A percentile compares a stretch with the other conserved stretches of the same genome.
Evolutionary conservation across 2,329 filamentous ascomycete genomes (phyloP).

Genomic region (Microcyclospora tardicrescens): DNA sequence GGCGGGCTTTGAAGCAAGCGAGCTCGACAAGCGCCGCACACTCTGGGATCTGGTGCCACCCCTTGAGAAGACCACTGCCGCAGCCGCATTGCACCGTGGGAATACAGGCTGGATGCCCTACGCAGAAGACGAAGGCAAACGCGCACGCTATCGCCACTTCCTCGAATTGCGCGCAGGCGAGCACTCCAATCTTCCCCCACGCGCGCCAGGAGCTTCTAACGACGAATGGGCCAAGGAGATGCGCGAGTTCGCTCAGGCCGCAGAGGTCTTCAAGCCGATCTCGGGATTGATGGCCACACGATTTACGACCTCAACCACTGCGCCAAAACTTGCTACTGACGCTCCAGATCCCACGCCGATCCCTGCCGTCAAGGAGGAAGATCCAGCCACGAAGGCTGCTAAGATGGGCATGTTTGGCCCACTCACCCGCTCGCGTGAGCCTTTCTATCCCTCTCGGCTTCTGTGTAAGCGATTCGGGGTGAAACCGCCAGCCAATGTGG

Average conservation of each 20-base stretch:
- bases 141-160: constrained; percentile 67
- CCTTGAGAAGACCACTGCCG: constrained; percentile 30
- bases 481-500: constrained; percentile 57
- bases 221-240: constrained; percentile 75
- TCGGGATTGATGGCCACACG: constrained; percentile 85
- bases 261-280: constrained; percentile 78
- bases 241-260: constrained; percentile 60
- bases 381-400: constrained; percentile 77
- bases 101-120: constrained; percentile 66
- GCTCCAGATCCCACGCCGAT: constrained; percentile 7
- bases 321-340: constrained; percentile 22
- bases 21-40: constrained; percentile 49
- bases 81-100: constrained; percentile 34
- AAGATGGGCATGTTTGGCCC: constrained; percentile 84
- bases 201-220: constrained; percentile 37
- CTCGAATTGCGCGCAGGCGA: constrained; percentile 63
- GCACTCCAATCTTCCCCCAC: constrained; percentile 44
- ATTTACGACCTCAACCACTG: constrained; percentile 55
- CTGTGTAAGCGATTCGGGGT: constrained; percentile 94
- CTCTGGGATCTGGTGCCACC: constrained; percentile 35
- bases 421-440: constrained; percentile 59
- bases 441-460: constrained; percentile 69
- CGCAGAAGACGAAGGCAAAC: constrained; percentile 65
- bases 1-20: constrained; percentile 47
- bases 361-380: constrained; percentile 42